Conservation (phyloP, 2,329 filamentous ascomycete species). For the Magnaporthiopsis incrustans region DNA sequence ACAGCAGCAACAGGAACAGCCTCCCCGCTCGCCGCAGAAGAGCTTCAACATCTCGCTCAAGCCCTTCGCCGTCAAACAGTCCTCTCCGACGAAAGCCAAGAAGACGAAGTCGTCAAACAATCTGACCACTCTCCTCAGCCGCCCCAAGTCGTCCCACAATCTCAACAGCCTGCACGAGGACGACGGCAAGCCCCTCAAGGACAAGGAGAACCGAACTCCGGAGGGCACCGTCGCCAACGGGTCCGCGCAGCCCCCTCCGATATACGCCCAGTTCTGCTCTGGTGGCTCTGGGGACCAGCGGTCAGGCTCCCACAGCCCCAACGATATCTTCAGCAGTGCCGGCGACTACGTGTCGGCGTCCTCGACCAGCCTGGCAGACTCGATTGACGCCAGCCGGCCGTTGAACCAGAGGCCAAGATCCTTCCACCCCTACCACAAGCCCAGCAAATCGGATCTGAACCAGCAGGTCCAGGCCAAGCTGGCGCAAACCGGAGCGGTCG, state of each 20-base stretch:
- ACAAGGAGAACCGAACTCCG: conserved; percentile 78
- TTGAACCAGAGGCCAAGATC: conserved; percentile 42
- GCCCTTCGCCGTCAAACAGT: conserved; percentile 29
- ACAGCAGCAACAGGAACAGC: conserved; percentile 29
- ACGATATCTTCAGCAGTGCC: conserved; percentile 10
- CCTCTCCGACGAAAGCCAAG: conserved; percentile 55
- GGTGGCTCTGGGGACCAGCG: conserved; percentile 21
- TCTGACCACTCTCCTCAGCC: conserved; percentile 66
- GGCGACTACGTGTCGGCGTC: conserved; percentile 9
- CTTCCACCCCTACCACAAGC: conserved; percentile 29
- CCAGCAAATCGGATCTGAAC: conserved; percentile 15
- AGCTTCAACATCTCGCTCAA: conserved; percentile 37
- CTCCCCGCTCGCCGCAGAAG: conserved; percentile 33
- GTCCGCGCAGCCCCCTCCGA: conserved; percentile 60
- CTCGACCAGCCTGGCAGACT: conserved; percentile 13
- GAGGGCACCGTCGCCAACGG: conserved; percentile 29
- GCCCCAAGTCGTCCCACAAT: conserved; percentile 65
- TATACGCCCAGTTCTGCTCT: conserved; percentile 66
- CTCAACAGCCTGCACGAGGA: conserved; percentile 38
- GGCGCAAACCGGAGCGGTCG: conserved; percentile 12
- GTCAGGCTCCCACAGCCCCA: conserved; percentile 11
- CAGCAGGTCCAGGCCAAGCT: conserved; percentile 10
- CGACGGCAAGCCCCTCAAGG: conserved; percentile 37
- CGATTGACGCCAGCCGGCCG: conserved; percentile 14
- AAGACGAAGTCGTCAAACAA: conserved; percentile 81